Conservation (phyloP, 2,329 filamentous ascomycete genomes). For the Coniella vitis region DNA sequence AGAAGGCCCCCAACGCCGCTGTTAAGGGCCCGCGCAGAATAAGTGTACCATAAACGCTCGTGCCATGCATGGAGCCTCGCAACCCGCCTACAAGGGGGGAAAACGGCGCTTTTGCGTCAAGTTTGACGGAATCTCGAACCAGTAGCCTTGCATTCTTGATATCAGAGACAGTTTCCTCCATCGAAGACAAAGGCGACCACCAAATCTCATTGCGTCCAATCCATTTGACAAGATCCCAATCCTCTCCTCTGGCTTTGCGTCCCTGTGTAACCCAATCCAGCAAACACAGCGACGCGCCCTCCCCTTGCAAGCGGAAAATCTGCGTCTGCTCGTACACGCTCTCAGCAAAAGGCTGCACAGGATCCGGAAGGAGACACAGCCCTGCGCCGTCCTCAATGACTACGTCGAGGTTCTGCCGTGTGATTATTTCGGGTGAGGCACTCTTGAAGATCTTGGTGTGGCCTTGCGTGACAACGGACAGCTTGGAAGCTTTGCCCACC, state of each 20-base stretch:
- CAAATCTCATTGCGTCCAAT: slow-evolving; percentile 85
- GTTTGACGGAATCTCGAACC: slow-evolving; percentile 75
- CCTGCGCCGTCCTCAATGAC: slow-evolving; percentile 43
- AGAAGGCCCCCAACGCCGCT: slow-evolving; percentile 60
- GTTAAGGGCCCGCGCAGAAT: slow-evolving; percentile 72
- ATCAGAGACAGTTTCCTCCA: too few relatives aligned
- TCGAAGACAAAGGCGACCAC: slow-evolving; percentile 28
- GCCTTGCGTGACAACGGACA: slow-evolving; percentile 65
- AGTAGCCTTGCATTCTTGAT: slow-evolving; percentile 56
- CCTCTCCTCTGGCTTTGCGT: slow-evolving; percentile 74
- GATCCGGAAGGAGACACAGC: slow-evolving; percentile 74
- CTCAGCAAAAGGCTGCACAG: slow-evolving; percentile 80
- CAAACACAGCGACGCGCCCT: slow-evolving; percentile 62
- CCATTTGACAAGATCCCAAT: slow-evolving; percentile 79
- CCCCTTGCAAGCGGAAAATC: slow-evolving; percentile 56
- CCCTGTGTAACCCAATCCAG: slow-evolving; percentile 95
- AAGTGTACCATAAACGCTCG: slow-evolving; percentile 76
- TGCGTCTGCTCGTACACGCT: slow-evolving; percentile 83
- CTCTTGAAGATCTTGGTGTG: slow-evolving; percentile 96
- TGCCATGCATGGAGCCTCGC: slow-evolving; percentile 61
- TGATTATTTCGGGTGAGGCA: slow-evolving; percentile 44
- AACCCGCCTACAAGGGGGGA: slow-evolving; percentile 29
- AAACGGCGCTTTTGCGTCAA: slow-evolving; percentile 42
- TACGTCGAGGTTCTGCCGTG: slow-evolving; percentile 50
- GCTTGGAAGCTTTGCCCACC: slow-evolving; percentile 56